phyloP scores from a whole-genome alignment of 2,329 filamentous ascomycete species.

The Fusarium denticulatum region DNA sequence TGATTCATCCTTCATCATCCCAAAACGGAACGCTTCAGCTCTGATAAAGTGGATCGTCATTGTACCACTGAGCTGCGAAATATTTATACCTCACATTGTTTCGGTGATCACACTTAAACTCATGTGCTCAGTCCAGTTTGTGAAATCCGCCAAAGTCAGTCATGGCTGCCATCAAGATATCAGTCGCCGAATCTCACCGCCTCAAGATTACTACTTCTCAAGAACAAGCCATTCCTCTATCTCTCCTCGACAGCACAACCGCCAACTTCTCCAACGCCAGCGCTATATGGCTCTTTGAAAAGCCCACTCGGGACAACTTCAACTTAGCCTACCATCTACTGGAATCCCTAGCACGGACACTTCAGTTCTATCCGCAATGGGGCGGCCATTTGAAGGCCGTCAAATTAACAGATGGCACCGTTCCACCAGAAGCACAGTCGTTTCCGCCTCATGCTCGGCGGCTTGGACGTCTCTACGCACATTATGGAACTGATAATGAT shows the following conservation, averaged over 20 bases:
- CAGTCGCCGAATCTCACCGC: background rate
- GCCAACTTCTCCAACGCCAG: constrained; percentile 36
- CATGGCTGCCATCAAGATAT: background rate
- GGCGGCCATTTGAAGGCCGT: constrained; percentile 33
- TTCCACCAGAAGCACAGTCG: background rate
- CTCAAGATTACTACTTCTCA: background rate
- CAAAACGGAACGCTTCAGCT: background rate
- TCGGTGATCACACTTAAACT: too few species aligned
- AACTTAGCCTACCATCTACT: constrained; percentile 9
- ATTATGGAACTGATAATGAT: constrained; percentile 26
- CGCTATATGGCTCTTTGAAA: constrained; percentile 39
- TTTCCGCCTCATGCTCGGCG: constrained; percentile 35
- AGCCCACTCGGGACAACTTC: background rate
- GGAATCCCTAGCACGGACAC: constrained; percentile 5
- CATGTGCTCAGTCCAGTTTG: too few species aligned
- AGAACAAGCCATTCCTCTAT: constrained; percentile 22
- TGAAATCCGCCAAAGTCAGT: rapidly evolving
- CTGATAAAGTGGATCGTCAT: too few species aligned
- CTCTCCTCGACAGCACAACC: constrained; percentile 37
- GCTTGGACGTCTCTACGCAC: constrained; percentile 34
- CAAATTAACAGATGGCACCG: constrained; percentile 5
- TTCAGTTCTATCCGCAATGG: constrained; percentile 35
- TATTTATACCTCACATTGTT: background rate
- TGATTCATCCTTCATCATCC: background rate
- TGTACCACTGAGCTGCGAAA: too few species aligned